Evolutionary conservation across 768 basidiomycete genomes (phyloP).

Genomic region (Leccinum obscurum): DNA sequence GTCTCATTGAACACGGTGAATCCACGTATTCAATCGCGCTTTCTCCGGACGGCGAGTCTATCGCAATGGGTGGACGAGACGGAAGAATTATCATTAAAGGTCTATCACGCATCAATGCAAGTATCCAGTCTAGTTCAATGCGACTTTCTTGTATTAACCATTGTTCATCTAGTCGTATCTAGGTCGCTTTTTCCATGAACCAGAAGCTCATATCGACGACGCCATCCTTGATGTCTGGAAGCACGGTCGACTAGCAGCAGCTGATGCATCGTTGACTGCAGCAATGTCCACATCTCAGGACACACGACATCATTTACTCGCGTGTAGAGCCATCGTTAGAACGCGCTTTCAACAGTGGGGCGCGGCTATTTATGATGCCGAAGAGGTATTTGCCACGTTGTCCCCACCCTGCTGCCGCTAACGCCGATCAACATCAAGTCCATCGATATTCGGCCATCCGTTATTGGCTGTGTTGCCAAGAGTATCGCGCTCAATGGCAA

Average conservation of each 20-base stretch:
- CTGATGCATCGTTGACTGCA: background rate
- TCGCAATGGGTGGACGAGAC: background rate
- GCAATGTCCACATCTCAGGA: background rate
- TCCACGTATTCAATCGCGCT: background rate
- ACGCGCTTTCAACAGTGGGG: background rate
- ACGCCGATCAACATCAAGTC: background rate
- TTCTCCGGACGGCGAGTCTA: background rate
- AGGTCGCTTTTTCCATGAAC: background rate
- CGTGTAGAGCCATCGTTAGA: background rate
- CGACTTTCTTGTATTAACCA: background rate
- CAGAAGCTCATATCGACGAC: background rate
- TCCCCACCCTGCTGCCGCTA: background rate
- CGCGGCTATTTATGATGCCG: background rate
- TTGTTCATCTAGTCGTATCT: background rate
- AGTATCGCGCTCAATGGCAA: background rate
- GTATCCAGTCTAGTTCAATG: background rate
- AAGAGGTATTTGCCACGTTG: background rate
- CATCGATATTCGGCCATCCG: background rate
- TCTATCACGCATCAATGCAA: background rate
- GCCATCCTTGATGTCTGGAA: background rate
- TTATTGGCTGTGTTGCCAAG: background rate
- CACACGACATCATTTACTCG: background rate
- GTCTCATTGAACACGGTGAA: background rate
- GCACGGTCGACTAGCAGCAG: background rate
- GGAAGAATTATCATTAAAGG: background rate